Percentiles rank a stretch among this genome's conserved stretches.
phyloP scores from a whole-genome alignment of 352 stramenopile genomes.

The Pythium grandisporangium region DNA sequence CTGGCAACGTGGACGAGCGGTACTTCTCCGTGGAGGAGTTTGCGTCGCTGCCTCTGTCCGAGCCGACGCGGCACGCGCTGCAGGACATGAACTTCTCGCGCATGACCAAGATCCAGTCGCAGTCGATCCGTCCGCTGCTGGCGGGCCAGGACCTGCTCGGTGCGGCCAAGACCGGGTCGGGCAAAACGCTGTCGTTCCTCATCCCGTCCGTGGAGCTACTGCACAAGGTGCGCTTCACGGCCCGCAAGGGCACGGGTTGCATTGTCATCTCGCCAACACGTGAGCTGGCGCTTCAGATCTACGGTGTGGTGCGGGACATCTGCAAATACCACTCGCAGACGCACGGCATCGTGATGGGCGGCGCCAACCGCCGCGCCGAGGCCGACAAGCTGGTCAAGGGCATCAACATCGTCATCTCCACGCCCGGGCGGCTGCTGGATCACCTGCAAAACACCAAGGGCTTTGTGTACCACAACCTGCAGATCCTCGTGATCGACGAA shows the following conservation, averaged over 20 bases:
- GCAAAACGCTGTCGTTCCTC: slow-evolving; percentile 99
- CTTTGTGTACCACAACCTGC: slow-evolving; percentile 94
- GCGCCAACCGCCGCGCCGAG: slow-evolving; percentile 95
- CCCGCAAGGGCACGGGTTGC: slow-evolving; percentile 94
- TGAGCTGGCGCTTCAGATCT: slow-evolving; percentile 98
- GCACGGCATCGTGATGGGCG: slow-evolving; percentile 97
- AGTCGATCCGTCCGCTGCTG: slow-evolving; percentile 94
- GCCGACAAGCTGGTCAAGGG: slow-evolving; percentile 91
- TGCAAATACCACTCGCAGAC: slow-evolving; percentile 93
- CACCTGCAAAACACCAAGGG: slow-evolving; percentile 98
- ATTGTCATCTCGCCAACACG: slow-evolving; percentile 98
- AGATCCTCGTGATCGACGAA: slow-evolving; percentile 98
- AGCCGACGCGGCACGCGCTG: slow-evolving; percentile 86
- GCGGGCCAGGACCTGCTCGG: slow-evolving; percentile 95
- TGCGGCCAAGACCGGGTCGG: slow-evolving; percentile 95
- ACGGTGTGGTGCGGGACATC: slow-evolving; percentile 96
- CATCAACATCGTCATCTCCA: slow-evolving; percentile 98
- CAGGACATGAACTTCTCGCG: slow-evolving; percentile 87
- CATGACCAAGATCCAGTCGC: slow-evolving; percentile 98
- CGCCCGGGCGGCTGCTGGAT: slow-evolving; percentile 96
- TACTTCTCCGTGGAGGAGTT: slow-evolving; percentile 90
- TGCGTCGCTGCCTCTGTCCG: slow-evolving; percentile 86
- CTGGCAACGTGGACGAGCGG: slow-evolving; percentile 43
- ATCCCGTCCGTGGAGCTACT: slow-evolving; percentile 97
- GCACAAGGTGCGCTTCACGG: slow-evolving; percentile 94